phyloP scores from a whole-genome alignment of 129 eudicot species.

The Centrapalus pauciflorus region DNA sequence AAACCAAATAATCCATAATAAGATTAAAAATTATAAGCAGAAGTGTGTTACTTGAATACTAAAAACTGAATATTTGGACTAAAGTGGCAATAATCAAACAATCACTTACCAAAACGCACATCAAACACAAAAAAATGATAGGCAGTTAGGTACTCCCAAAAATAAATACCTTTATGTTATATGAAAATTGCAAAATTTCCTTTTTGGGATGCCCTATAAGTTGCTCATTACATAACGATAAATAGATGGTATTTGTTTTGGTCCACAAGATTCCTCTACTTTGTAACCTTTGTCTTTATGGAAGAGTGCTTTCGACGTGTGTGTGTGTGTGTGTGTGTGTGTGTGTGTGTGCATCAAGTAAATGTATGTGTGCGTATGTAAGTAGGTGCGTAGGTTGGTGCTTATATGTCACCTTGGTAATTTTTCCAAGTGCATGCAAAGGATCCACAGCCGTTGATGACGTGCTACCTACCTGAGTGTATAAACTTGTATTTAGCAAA shows the following conservation, averaged over 20 bases:
- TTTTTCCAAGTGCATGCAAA: conserved; percentile 67
- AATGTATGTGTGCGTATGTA: background rate
- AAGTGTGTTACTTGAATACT: no score
- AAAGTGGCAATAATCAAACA: no score
- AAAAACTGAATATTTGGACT: no score
- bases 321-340: background rate
- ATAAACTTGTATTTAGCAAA: conserved; percentile 6
- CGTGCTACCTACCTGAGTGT: conserved; percentile 77
- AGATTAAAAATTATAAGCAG: no score
- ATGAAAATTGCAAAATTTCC: no score
- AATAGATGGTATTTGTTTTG: background rate
- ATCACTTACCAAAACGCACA: no score
- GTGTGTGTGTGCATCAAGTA: no score
- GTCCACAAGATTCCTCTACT: background rate
- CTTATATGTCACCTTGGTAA: conserved; percentile 50
- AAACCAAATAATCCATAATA: no score
- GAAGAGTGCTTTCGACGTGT: background rate
- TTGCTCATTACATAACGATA: background rate
- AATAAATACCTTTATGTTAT: background rate
- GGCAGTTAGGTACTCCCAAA: background rate
- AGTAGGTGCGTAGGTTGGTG: background rate
- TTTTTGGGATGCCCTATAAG: background rate
- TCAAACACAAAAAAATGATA: background rate
- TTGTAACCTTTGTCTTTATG: background rate
- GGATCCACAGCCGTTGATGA: conserved; percentile 99